Evolutionary conservation across 352 stramenopile genomes (phyloP), one percentile per base, ranked within the genome.

Genomic region (Plasmopara muralis): DNA sequence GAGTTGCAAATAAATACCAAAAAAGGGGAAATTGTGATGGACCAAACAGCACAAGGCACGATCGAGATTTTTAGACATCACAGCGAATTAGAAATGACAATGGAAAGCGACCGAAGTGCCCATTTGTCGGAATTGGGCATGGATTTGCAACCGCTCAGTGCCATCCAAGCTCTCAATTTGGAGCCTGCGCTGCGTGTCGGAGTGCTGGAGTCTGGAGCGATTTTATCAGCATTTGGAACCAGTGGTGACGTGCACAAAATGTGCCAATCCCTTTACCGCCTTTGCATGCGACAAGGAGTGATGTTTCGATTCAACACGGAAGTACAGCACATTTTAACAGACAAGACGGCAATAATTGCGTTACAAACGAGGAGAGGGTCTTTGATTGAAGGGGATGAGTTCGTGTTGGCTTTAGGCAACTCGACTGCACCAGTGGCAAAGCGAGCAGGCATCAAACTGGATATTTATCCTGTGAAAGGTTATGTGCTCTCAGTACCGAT

Each of bases 291-390:
- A 5, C 73, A 92, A 49, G 83, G 83, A 25, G 83, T 93, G 44
- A 91, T 93, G 83, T 93, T 93, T 65, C 83, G 81, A 43, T 90
- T 93, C 47, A 87, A 88, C 46, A 89, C 83, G 3, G 83, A 93
- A 33, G 69, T 93, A 43, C 67, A 82, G 25, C 78, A 93, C 41
- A 73, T 93, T 31, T 62, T 93, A 16, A 83, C 78, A 15, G 82
- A 90, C 57, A 77, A 79, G 44, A 81, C 77, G 43, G 68, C 70
- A 13, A 80, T 90, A 16, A 88, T 93, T 47, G 83, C 83, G 39
- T 47, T 93, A 12, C 83, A 93, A 62, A 90, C 80, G 29, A 68
- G 73, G 20, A 77, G 78, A 25, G 81, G 83, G n/a, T 83, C 80
- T 10, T 55, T 93, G 14, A 93, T 93, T 48, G 83, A 93, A 70